Base-by-base conservation (phyloP, 345 rosid genomes). In the Hibiscus tridactylites region DNA sequence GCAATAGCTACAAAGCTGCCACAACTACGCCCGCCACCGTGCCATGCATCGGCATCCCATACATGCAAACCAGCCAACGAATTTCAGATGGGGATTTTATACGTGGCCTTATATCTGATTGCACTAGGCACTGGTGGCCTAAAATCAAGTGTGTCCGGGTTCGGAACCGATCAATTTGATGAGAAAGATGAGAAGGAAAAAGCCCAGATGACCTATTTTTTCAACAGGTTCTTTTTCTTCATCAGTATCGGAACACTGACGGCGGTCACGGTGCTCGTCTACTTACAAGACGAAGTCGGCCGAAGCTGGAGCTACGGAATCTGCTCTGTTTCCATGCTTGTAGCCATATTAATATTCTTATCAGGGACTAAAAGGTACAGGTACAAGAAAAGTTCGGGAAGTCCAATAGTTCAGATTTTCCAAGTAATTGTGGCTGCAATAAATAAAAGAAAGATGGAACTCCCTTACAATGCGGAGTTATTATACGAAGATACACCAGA, bases 1-100 rank as follows among this genome's bases (percentile, higher is more conserved):
- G 90, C 95, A n/a, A 9, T 81, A 26, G 73, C 88, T 53, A 76
- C 95, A 21, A 21, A 21, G 24, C 24, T 21, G 24, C 24, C 24
- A 21, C 24, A 21, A 21, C 24, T 21, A 21, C 58, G 58, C 58
- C 60, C 60, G 21, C 60, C 60, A 9, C 60, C 60, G 9, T 56
- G 60, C 60, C 60, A 9, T 56, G 60, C 29, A 56, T 56, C 12
- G 19, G 60, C 29, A 5, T 56, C 60, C 60, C 60, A 56, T 56
- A 56, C 29, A 15, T 50, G 56, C 56, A 9, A 56, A 56, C 60
- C 60, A 1, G 56, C 56, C 7, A 50, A 50, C 4, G 56, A 21
- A 50, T 50, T 50, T 16, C 56, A 56, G 60, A 56, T 56, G 60
- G 60, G 60, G 17, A 21, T 56, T 56, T 21, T 50, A 50, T 50